Evolutionary conservation across 2,329 filamentous ascomycete species (phyloP).

Genomic region (Trichoderma lentiforme): DNA sequence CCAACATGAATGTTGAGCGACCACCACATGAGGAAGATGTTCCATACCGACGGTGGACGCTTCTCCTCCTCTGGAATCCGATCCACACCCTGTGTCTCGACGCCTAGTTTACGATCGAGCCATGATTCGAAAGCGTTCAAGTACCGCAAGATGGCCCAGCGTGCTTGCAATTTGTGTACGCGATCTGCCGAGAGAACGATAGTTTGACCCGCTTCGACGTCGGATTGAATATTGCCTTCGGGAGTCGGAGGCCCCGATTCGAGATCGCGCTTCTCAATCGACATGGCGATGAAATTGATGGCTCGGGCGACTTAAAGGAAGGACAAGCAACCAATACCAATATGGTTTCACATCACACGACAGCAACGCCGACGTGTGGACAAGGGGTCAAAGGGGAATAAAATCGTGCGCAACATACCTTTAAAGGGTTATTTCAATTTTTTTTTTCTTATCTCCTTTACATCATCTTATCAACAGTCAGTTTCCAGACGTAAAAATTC

Average conservation of each 20-base stretch:
- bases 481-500: neutral
- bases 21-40: constrained; percentile 8
- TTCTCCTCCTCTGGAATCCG: neutral
- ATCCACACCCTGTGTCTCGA: neutral
- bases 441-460: neutral
- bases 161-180: neutral
- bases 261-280: neutral
- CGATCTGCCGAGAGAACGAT: neutral
- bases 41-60: neutral
- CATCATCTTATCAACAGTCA: neutral
- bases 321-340: neutral
- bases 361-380: neutral
- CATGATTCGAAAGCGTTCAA: neutral
- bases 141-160: neutral
- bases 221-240: neutral
- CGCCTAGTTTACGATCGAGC: neutral
- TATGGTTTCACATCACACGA: neutral
- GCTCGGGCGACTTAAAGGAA: neutral
- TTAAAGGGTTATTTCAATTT: neutral
- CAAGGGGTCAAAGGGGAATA: neutral
- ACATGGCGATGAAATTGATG: neutral
- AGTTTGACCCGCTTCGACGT: neutral
- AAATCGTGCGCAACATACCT: neutral
- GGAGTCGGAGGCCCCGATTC: neutral
- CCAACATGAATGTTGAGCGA: constrained; percentile 6